Percentiles rank a stretch among this genome's conserved stretches.
Conservation (phyloP, 2,329 filamentous ascomycete species). For the Chaetomium globosum region DNA sequence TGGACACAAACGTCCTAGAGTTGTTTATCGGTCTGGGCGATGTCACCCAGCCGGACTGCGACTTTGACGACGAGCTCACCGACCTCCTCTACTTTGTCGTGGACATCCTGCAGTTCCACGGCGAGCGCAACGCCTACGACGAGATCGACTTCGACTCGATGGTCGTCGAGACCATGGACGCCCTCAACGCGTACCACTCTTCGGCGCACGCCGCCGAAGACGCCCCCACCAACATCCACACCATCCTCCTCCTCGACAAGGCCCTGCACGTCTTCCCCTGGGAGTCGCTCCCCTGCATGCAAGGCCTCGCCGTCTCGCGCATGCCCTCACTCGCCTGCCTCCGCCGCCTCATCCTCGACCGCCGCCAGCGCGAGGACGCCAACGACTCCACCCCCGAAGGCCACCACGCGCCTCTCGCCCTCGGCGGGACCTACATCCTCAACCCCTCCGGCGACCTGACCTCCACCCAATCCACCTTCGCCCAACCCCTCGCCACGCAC, state of each 20-base stretch:
- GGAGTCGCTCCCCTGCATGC: slow-evolving; percentile 90
- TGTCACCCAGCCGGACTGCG: slow-evolving; percentile 65
- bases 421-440: slow-evolving; percentile 77
- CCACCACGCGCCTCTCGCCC: slow-evolving; percentile 57
- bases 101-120: slow-evolving; percentile 94
- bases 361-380: slow-evolving; percentile 30
- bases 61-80: slow-evolving; percentile 85
- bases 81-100: slow-evolving; percentile 95
- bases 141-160: slow-evolving; percentile 95
- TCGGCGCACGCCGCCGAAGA: slow-evolving; percentile 47
- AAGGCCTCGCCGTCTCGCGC: slow-evolving; percentile 76
- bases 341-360: slow-evolving; percentile 70
- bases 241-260: slow-evolving; percentile 89
- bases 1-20: slow-evolving; percentile 71
- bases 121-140: slow-evolving; percentile 94
- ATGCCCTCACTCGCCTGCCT: slow-evolving; percentile 85
- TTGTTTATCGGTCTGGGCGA: slow-evolving; percentile 85
- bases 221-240: slow-evolving; percentile 59
- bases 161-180: slow-evolving; percentile 84
- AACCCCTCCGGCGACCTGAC: slow-evolving; percentile 85
- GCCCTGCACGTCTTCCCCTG: slow-evolving; percentile 88
- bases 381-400: slow-evolving; percentile 46
- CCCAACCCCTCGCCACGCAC: slow-evolving; percentile 59
- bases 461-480: slow-evolving; percentile 76
- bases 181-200: slow-evolving; percentile 75